Conservation (phyloP, 78 protist genomes). For the Thecamonas trahens region DNA sequence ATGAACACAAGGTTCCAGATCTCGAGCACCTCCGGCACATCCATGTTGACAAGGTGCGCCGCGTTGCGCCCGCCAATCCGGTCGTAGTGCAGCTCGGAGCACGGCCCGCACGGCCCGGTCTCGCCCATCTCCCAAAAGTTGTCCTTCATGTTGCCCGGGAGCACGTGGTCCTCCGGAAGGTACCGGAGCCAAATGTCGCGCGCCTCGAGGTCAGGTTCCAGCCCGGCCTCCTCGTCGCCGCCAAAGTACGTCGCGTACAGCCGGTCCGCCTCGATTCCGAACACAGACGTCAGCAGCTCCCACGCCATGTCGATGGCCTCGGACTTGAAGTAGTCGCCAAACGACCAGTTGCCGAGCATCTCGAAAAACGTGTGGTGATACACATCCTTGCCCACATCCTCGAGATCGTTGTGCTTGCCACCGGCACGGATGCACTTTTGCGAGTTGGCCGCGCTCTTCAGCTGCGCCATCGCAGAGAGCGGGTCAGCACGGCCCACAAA, state of each 20-base stretch:
- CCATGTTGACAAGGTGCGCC: conserved; percentile 36
- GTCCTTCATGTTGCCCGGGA: conserved; percentile 84
- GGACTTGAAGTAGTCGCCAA: conserved; percentile 92
- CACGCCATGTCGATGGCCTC: conserved; percentile 92
- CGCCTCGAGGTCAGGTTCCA: conserved; percentile 76
- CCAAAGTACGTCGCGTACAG: conserved; percentile 92
- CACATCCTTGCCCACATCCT: conserved; percentile 86
- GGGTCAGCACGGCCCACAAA: conserved; percentile 90
- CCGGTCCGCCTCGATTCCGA: conserved; percentile 65
- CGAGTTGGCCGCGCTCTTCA: conserved; percentile 86
- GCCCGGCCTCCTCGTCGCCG: conserved; percentile 69
- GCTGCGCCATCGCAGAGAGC: conserved; percentile 51
- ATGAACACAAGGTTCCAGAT: conserved; percentile 98
- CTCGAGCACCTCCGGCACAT: conserved; percentile 78
- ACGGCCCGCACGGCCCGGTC: conserved; percentile 98
- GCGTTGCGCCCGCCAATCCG: conserved; percentile 83
- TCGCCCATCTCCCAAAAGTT: conserved; percentile 98
- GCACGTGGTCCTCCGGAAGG: conserved; percentile 80
- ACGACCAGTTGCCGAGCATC: conserved; percentile 97
- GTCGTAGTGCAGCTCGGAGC: conserved; percentile 97
- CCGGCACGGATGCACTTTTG: conserved; percentile 99
- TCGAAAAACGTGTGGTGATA: conserved; percentile 99
- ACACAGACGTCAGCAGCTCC: conserved; percentile 86
- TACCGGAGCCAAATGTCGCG: conserved; percentile 75
- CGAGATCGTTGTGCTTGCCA: conserved; percentile 97